Conservation (phyloP, 1,284 basidiomycete species). For the Cryptococcus deneoformans region DNA sequence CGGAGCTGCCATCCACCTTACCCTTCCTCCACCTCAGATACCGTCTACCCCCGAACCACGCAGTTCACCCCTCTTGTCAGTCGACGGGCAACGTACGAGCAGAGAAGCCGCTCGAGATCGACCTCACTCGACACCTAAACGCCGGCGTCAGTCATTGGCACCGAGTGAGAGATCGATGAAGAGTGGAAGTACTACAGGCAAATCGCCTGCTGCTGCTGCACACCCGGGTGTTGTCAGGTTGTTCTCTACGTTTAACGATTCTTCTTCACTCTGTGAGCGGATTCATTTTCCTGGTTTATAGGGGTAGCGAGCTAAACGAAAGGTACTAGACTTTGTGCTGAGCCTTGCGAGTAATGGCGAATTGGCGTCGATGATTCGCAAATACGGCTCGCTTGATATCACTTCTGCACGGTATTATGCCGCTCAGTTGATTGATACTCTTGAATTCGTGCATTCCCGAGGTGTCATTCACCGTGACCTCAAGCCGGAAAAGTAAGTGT, state of each 20-base stretch:
- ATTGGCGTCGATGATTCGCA: slow-evolving; percentile 71
- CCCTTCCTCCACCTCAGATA: too few species aligned
- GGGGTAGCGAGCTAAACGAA: too few species aligned
- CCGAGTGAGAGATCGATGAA: slow-evolving; percentile 35
- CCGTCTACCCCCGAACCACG: too few species aligned
- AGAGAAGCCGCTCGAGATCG: not conserved
- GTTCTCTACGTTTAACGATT: slow-evolving; percentile 80
- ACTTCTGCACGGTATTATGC: slow-evolving; percentile 74
- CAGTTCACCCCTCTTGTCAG: too few species aligned
- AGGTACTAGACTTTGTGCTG: slow-evolving; percentile 93
- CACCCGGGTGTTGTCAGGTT: slow-evolving; percentile 80
- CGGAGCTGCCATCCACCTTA: not conserved
- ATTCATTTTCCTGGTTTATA: too few species aligned
- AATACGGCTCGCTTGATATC: slow-evolving; percentile 74
- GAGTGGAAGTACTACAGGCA: slow-evolving; percentile 11
- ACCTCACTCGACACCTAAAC: slow-evolving; percentile 17
- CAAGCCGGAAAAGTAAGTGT: slow-evolving; percentile 83
- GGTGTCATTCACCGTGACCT: slow-evolving; percentile 88
- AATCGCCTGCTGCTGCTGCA: slow-evolving; percentile 36
- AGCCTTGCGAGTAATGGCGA: slow-evolving; percentile 90
- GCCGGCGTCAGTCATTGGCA: slow-evolving; percentile 31
- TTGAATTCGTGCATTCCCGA: slow-evolving; percentile 83
- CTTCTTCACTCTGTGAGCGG: slow-evolving; percentile 68
- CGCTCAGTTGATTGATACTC: slow-evolving; percentile 81
- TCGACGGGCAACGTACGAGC: not conserved